A percentile compares a stretch with the other conserved stretches of the same genome.
phyloP scores from a whole-genome alignment of 2,329 filamentous ascomycete genomes.

The Pseudogymnoascus sp. region DNA sequence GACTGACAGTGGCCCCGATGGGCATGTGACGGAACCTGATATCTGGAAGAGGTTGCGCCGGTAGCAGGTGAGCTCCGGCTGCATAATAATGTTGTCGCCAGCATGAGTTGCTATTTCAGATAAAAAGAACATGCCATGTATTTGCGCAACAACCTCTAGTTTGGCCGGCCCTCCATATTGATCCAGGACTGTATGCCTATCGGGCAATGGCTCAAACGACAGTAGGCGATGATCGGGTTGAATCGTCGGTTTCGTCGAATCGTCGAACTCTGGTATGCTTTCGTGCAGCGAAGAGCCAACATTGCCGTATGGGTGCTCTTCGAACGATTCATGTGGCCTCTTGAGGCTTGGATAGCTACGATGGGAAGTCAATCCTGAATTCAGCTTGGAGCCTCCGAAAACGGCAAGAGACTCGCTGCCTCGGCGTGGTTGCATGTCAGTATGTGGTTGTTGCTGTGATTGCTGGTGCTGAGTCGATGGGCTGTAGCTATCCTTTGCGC shows the following conservation, averaged over 20 bases:
- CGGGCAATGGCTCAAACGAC: constrained; percentile 25
- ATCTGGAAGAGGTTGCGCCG: constrained; percentile 94
- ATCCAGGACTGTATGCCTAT: constrained; percentile 43
- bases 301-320: constrained; percentile 24
- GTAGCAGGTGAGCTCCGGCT: constrained; percentile 89
- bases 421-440: background rate
- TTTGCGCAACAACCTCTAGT: constrained; percentile 55
- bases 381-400: background rate
- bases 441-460: background rate
- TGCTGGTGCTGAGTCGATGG: background rate
- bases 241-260: constrained; percentile 25
- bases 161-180: constrained; percentile 41
- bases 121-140: constrained; percentile 84
- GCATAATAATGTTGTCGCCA: constrained; percentile 47
- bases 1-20: constrained; percentile 69
- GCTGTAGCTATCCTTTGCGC: background rate
- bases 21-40: constrained; percentile 78
- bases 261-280: constrained; percentile 20
- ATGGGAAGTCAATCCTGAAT: constrained; percentile 21
- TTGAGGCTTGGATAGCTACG: constrained; percentile 29
- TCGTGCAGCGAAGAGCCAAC: constrained; percentile 25
- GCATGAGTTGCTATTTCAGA: constrained; percentile 50
- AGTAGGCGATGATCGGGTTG: constrained; percentile 29
- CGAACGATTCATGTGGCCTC: constrained; percentile 23
- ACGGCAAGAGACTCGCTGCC: constrained; percentile 2